These are phyloP conservation scores for Coemansia asiatica DNA, from an alignment of 192 early-diverging fungal species.

Conservation along the genomic window DNA sequence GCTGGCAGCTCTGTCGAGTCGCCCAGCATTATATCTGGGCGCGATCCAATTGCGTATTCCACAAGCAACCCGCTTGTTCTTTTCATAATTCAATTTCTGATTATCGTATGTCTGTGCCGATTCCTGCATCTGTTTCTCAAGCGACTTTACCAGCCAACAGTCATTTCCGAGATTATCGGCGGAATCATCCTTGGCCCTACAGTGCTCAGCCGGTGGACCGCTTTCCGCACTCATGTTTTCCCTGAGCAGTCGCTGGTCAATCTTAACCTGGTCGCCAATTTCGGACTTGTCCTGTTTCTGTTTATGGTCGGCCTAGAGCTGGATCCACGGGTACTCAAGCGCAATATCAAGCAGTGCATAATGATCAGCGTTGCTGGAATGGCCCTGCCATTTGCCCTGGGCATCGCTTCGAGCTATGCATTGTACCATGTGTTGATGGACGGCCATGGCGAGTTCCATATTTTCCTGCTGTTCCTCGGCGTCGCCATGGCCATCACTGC, in stretches of 20 bases:
- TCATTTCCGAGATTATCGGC: constrained; percentile 90
- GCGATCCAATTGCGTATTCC: constrained; percentile 62
- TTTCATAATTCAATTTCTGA: constrained; percentile 70
- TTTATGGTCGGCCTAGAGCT: constrained; percentile 89
- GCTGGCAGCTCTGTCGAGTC: constrained; percentile 21
- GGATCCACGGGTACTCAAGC: constrained; percentile 62
- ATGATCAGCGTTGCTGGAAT: constrained; percentile 80
- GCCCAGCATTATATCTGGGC: constrained; percentile 61
- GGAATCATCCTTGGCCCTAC: constrained; percentile 90
- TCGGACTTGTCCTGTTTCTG: constrained; percentile 87
- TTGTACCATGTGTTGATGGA: constrained; percentile 62
- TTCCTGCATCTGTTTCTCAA: constrained; percentile 63
- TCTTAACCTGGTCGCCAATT: constrained; percentile 76
- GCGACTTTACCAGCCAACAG: constrained; percentile 74
- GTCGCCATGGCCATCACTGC: constrained; percentile 94
- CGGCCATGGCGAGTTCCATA: constrained; percentile 56
- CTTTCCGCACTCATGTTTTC: constrained; percentile 72
- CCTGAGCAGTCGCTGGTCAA: constrained; percentile 65
- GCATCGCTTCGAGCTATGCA: constrained; percentile 71
- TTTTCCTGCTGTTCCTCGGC: constrained; percentile 82
- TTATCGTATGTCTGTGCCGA: constrained; percentile 75
- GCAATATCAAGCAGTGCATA: constrained; percentile 57
- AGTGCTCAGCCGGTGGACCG: constrained; percentile 71
- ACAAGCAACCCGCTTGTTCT: constrained; percentile 61
- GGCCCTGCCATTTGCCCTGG: constrained; percentile 74